Evolutionary conservation across 169 alveolate species (phyloP).

Genomic region (Theileria annulata): DNA sequence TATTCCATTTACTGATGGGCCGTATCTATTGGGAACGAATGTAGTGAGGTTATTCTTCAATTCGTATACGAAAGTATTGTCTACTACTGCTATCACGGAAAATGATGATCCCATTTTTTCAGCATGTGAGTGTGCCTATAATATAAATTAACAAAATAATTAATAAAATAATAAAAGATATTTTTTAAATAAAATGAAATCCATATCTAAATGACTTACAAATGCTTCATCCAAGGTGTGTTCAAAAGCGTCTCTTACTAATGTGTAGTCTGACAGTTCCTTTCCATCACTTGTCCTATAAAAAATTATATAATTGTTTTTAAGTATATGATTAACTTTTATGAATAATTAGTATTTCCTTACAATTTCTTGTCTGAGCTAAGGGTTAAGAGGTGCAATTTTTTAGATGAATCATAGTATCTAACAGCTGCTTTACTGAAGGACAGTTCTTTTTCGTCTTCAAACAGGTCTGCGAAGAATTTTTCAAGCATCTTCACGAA

Average conservation of each 20-base stretch:
- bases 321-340: no score
- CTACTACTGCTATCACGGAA: constrained; percentile 8
- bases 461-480: constrained; percentile 14
- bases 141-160: background rate
- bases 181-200: background rate
- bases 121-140: constrained; percentile 1
- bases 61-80: constrained; percentile 1
- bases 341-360: background rate
- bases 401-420: background rate
- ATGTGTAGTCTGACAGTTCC: background rate
- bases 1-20: constrained; percentile 2
- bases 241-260: background rate
- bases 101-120: constrained; percentile 12
- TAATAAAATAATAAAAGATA: background rate
- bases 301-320: background rate
- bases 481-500: background rate
- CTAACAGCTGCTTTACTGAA: background rate
- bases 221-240: background rate
- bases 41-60: background rate
- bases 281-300: background rate
- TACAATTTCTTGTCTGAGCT: background rate
- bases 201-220: constrained; percentile 7
- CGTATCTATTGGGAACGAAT: background rate
- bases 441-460: background rate
- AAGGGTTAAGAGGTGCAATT: background rate